phyloP scores from a whole-genome alignment of 495 filamentous ascomycete species.

The Trichocladium antarcticum region DNA sequence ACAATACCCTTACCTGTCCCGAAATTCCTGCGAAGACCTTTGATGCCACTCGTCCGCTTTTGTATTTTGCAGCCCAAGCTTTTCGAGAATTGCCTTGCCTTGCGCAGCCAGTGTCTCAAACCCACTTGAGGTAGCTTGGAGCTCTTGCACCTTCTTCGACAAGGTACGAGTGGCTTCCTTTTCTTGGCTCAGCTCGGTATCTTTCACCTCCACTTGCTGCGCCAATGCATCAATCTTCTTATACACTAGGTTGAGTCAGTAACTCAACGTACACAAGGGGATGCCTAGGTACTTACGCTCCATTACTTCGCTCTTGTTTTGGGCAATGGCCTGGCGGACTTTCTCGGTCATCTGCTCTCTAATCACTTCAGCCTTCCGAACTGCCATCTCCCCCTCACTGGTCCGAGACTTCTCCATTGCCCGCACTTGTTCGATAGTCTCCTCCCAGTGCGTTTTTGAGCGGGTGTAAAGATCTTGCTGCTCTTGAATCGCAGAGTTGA shows the following conservation, averaged over 20 bases:
- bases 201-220: constrained; percentile 19
- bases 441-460: constrained; percentile 21
- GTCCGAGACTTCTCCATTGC: constrained; percentile 13
- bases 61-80: constrained; percentile 16
- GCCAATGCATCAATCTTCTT: constrained; percentile 17
- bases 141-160: constrained; percentile 19
- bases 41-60: constrained; percentile 6
- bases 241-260: constrained; percentile 21
- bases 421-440: constrained; percentile 18
- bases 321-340: constrained; percentile 18
- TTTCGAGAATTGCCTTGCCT: constrained; percentile 24
- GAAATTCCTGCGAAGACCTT: constrained; percentile 1
- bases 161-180: constrained; percentile 17
- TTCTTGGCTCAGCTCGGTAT: constrained; percentile 22
- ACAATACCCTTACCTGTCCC: constrained; percentile 2
- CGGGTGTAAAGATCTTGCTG: constrained; percentile 29
- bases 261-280: neutral
- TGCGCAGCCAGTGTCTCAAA: constrained; percentile 22
- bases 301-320: constrained; percentile 18
- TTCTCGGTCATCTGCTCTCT: constrained; percentile 26
- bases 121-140: constrained; percentile 18
- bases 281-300: constrained; percentile 20
- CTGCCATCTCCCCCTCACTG: constrained; percentile 16
- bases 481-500: constrained; percentile 31
- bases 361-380: constrained; percentile 22